Evolutionary conservation across 192 early-diverging fungal genomes (phyloP).

Genomic region (Coemansia sp.): DNA sequence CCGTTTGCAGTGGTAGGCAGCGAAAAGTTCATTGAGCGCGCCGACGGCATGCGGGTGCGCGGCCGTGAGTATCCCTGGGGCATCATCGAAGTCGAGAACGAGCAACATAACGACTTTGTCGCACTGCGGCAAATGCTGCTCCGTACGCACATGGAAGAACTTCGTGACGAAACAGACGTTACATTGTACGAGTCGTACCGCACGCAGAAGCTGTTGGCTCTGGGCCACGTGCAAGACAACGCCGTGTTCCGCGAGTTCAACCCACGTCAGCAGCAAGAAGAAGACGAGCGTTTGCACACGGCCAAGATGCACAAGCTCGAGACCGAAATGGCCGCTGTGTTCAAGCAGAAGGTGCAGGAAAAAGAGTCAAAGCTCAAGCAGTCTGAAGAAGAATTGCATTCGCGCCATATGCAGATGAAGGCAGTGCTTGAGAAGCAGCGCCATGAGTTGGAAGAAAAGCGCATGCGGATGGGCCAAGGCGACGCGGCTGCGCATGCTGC

Average conservation of each 20-base stretch:
- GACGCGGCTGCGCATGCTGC: background rate
- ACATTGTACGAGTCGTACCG: conserved; percentile 93
- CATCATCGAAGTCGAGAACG: conserved; percentile 93
- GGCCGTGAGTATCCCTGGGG: conserved; percentile 92
- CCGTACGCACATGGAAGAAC: conserved; percentile 92
- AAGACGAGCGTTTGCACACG: conserved; percentile 87
- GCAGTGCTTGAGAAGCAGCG: conserved; percentile 90
- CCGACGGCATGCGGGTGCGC: conserved; percentile 79
- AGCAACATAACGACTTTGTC: conserved; percentile 93
- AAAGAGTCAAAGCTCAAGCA: conserved; percentile 97
- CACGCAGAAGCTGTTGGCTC: conserved; percentile 83
- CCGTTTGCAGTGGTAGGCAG: conserved; percentile 91
- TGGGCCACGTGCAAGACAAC: conserved; percentile 79
- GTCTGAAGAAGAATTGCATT: conserved; percentile 92
- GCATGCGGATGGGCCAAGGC: conserved; percentile 64
- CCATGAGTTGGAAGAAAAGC: conserved; percentile 91
- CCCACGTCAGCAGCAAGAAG: conserved; percentile 76
- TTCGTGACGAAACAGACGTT: conserved; percentile 86
- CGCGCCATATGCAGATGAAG: conserved; percentile 97
- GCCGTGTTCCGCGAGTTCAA: conserved; percentile 77
- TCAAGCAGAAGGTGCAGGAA: conserved; percentile 97
- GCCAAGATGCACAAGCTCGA: conserved; percentile 97
- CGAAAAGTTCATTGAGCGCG: conserved; percentile 73
- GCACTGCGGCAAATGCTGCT: conserved; percentile 86
- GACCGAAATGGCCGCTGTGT: conserved; percentile 96